Conservation (phyloP, 441 rosid species). For the Melastoma candidum region DNA sequence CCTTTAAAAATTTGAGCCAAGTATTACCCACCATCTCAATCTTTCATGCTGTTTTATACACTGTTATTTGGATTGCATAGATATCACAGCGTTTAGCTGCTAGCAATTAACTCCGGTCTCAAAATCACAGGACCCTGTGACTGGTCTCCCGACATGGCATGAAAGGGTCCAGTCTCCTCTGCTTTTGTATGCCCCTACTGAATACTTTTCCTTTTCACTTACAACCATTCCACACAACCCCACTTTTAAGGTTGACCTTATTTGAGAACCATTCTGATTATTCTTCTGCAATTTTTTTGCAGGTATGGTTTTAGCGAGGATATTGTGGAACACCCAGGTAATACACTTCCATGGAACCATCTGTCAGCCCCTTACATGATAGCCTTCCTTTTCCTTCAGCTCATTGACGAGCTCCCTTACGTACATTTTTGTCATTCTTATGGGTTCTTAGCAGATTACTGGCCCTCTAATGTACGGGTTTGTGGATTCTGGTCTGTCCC, state of each 20-base stretch:
- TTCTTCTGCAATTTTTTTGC: constrained; percentile 17
- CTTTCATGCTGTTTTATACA: too few relatives aligned
- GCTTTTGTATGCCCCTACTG: constrained; percentile 48
- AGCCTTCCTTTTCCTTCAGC: too few relatives aligned
- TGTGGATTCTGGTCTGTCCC: constrained; percentile 96
- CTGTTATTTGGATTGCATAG: too few relatives aligned
- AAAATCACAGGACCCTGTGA: constrained; percentile 78
- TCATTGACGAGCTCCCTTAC: constrained; percentile 1
- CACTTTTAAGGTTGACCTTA: background rate
- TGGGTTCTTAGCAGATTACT: constrained; percentile 50
- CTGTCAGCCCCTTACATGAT: background rate
- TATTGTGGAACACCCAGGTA: constrained; percentile 88
- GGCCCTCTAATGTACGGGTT: constrained; percentile 63
- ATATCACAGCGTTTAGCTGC: background rate
- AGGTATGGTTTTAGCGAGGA: constrained; percentile 95
- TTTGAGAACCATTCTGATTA: background rate
- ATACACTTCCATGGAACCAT: constrained; percentile 6
- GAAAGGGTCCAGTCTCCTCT: constrained; percentile 52
- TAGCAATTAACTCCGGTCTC: background rate
- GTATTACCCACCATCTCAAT: too few relatives aligned
- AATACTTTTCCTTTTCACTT: background rate
- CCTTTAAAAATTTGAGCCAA: constrained; percentile 8
- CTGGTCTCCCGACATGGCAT: constrained; percentile 73
- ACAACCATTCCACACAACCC: background rate
- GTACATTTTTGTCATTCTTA: background rate